Base-by-base conservation (phyloP, 768 basidiomycete genomes). In the Lactifluus piperatus region DNA sequence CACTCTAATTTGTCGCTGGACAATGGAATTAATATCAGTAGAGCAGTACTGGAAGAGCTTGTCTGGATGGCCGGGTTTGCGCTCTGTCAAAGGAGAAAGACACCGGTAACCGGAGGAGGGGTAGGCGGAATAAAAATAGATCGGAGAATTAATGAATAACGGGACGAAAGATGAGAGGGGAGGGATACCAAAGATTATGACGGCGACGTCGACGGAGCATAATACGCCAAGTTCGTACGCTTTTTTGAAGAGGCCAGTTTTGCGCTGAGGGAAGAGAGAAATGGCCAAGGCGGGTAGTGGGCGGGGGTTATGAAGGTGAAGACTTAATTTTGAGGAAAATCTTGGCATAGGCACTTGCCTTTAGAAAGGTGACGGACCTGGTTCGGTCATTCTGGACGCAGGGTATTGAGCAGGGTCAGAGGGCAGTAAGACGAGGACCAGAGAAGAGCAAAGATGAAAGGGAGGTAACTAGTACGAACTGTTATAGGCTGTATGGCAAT, bases 201-300 rank as follows among this genome's bases (percentile, higher is more conserved):
- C 88, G 5, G 88, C 87, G 43, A 92, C 88, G 66, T 91, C 89
- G 65, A 91, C 90, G 14, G 87, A 89, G 70, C 90, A 92, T 43
- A 91, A 81, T 3, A 91, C 89, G n/a, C 88, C 89, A 62, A 92
- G 85, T 73, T 91, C 89, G 68, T 91, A 91, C 0, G 90, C 89
- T 68, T 91, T 91, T 73, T 91, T 91, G 84, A 92, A 91, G 63
- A 92, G 83, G 5, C 89, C 90, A 60, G 89, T 89, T 77, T 91
- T 91, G 66, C 90, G 82, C 90, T 91, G 74, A 46, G 52, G 55
- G 66, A 36, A 60, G 53, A 58, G 52, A 51, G 54, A 51, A 62
- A 32, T n/a, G 62, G 48, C 54, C 55, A 56, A 50, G 56, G 62
- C 55, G 56, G 55, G 43, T 55, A 63, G 58, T 53, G 60, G 58